Evolutionary conservation across 257 asterid genomes (phyloP).

Genomic region (Solanum etuberosum): DNA sequence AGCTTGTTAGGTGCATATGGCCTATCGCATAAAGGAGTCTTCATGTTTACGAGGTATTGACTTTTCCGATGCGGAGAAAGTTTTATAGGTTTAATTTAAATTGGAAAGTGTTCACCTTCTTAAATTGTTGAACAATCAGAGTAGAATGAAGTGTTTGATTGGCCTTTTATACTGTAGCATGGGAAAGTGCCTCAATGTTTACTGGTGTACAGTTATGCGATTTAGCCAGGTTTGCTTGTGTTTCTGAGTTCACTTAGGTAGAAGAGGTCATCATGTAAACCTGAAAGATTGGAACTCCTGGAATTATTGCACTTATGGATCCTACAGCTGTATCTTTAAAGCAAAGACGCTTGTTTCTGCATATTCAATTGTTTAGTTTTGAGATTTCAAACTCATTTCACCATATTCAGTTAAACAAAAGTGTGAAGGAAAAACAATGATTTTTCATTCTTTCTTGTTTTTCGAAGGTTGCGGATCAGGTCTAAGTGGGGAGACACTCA

Average conservation of each 20-base stretch:
- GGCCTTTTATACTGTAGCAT: background rate
- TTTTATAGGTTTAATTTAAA: background rate
- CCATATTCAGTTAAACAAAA: background rate
- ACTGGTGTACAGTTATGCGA: background rate
- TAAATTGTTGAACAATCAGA: background rate
- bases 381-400: background rate
- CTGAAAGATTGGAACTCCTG: background rate
- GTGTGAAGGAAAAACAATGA: background rate
- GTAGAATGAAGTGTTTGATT: background rate
- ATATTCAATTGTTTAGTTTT: background rate
- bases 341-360: background rate
- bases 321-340: background rate
- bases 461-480: constrained; percentile 93
- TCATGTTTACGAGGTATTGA: background rate
- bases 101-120: background rate
- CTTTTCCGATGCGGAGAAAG: background rate
- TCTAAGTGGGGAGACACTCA: constrained; percentile 84
- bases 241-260: background rate
- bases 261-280: background rate
- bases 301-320: background rate
- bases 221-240: background rate
- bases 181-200: background rate
- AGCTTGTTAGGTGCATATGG: background rate
- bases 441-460: background rate
- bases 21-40: background rate